Conservation (phyloP, 164 flowering plant species). For the Umbellularia californica region DNA sequence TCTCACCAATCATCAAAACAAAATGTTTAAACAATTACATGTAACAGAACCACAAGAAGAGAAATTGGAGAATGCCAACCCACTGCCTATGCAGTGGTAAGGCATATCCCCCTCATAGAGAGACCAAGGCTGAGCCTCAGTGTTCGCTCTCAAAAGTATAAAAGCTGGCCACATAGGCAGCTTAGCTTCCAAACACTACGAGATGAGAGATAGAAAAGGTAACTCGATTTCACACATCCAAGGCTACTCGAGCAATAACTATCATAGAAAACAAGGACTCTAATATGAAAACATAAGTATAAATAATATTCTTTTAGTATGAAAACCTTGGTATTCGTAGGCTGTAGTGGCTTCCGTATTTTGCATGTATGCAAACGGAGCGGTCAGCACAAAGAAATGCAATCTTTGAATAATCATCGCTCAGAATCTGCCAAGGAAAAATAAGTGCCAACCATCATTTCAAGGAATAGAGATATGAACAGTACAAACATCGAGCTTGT, state of each 20-base stretch:
- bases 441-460: background rate
- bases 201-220: too few species aligned
- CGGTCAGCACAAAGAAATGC: conserved; percentile 96
- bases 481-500: too few species aligned
- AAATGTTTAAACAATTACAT: too few species aligned
- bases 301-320: background rate
- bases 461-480: background rate
- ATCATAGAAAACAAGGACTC: background rate
- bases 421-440: conserved; percentile 44
- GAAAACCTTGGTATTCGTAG: conserved; percentile 79
- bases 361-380: conserved; percentile 79
- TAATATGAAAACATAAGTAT: background rate
- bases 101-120: too few species aligned
- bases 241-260: background rate
- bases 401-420: conserved; percentile 87
- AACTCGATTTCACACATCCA: background rate
- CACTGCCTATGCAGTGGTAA: too few species aligned
- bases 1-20: too few species aligned
- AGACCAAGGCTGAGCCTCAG: too few species aligned
- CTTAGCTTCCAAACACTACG: too few species aligned
- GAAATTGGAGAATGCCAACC: too few species aligned
- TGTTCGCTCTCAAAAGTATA: too few species aligned
- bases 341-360: conserved; percentile 89
- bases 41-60: too few species aligned
- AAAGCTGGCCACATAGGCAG: too few species aligned